Conservation (phyloP, 768 basidiomycete species). For the Lactarius akahatsu region DNA sequence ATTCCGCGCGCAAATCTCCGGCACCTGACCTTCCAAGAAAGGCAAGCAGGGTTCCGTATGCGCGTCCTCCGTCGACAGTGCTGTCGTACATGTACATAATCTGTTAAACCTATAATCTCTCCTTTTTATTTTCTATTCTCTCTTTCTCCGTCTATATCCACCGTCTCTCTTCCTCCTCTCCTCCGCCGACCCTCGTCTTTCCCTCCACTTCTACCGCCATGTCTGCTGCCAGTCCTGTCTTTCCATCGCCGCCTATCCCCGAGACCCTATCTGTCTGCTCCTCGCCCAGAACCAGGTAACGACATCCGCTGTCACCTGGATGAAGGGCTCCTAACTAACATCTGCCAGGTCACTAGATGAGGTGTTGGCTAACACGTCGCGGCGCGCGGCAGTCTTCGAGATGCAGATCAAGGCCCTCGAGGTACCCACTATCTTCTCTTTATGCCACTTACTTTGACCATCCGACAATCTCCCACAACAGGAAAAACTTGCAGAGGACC, state of each 20-base stretch:
- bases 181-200: background rate
- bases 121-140: background rate
- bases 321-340: background rate
- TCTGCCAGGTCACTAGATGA: background rate
- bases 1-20: background rate
- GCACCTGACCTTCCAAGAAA: conserved; percentile 7
- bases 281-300: conserved; percentile 7
- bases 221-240: background rate
- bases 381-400: conserved; percentile 19
- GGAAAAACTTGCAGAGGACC: conserved; percentile 65
- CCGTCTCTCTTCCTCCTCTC: no score
- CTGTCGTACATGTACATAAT: conserved; percentile 18
- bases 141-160: background rate
- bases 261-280: background rate
- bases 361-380: conserved; percentile 11
- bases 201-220: conserved; percentile 1
- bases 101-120: background rate
- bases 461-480: conserved; percentile 32
- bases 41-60: conserved; percentile 6
- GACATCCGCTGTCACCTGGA: background rate
- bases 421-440: background rate
- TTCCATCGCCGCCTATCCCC: background rate
- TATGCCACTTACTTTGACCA: background rate
- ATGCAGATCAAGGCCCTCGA: conserved; percentile 22
- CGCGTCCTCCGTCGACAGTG: background rate